Evolutionary conservation across 2,329 filamentous ascomycete genomes (phyloP).

Genomic region (Coniochaeta prunicola): DNA sequence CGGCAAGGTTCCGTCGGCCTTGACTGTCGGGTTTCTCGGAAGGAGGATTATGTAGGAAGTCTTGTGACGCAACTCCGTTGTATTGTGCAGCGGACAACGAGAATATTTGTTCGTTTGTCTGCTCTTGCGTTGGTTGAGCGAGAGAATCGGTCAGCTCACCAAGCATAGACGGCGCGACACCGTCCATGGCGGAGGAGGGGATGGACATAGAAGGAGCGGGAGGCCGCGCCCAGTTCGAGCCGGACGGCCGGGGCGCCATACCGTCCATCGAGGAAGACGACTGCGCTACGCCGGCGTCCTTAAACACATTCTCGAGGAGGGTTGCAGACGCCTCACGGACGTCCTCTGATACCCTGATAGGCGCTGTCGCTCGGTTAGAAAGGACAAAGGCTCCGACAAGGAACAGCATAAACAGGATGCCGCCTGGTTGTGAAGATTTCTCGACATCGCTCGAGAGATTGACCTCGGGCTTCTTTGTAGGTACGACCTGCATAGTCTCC

Average conservation of each 20-base stretch:
- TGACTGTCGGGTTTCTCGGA: slow-evolving; percentile 49
- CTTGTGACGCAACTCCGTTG: slow-evolving; percentile 70
- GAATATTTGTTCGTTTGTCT: slow-evolving; percentile 84
- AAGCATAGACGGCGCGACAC: slow-evolving; percentile 52
- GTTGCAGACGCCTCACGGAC: slow-evolving; percentile 71
- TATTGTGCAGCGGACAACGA: slow-evolving; percentile 81
- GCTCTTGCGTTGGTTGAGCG: slow-evolving; percentile 71
- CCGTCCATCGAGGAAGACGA: slow-evolving; percentile 34
- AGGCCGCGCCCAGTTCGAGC: slow-evolving; percentile 38
- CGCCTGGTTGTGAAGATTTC: slow-evolving; percentile 64
- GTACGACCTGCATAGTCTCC: slow-evolving; percentile 42
- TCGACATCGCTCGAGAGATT: slow-evolving; percentile 42
- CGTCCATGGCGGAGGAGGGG: slow-evolving; percentile 35
- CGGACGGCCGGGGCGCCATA: slow-evolving; percentile 45
- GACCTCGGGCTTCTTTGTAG: slow-evolving; percentile 46
- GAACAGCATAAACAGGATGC: slow-evolving; percentile 88
- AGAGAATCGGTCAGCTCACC: slow-evolving; percentile 62
- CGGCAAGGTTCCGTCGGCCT: slow-evolving; percentile 67
- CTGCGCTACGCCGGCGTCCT: slow-evolving; percentile 62
- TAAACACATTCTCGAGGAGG: slow-evolving; percentile 73
- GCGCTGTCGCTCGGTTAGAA: slow-evolving; percentile 68
- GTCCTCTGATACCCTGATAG: slow-evolving; percentile 72
- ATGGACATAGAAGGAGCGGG: slow-evolving; percentile 30
- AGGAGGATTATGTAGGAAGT: slow-evolving; percentile 47
- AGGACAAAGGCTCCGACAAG: slow-evolving; percentile 94